Conservation (phyloP, 164 flowering plant genomes). For the Liquidambar formosana region DNA sequence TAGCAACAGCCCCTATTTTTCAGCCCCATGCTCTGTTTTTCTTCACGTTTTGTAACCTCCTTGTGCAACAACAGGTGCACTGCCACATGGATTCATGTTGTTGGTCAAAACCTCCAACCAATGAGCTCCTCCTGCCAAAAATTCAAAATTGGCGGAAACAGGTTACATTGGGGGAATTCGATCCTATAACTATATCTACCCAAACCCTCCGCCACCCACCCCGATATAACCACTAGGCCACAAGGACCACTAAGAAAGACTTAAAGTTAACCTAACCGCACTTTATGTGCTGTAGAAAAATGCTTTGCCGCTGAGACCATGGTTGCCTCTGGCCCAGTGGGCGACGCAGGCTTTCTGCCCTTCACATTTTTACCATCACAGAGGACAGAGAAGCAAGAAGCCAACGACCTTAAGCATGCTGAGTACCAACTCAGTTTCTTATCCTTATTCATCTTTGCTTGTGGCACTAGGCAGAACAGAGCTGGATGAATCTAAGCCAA, state of each 20-base stretch:
- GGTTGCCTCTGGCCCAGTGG: slow-evolving; percentile 29
- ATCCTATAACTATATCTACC: no score
- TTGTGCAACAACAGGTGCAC: no score
- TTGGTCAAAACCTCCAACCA: no score
- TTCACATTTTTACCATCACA: background rate
- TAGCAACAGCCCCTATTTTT: no score
- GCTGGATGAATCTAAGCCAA: background rate
- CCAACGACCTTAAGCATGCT: slow-evolving; percentile 1
- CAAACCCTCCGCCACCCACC: no score
- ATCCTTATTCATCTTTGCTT: slow-evolving; percentile 16
- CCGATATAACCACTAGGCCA: no score
- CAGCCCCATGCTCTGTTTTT: no score
- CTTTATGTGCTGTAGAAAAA: slow-evolving; percentile 42
- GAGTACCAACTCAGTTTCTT: slow-evolving; percentile 12
- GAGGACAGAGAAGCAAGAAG: slow-evolving; percentile 7
- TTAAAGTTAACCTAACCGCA: slow-evolving; percentile 22
- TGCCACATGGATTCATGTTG: no score
- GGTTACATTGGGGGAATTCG: no score
- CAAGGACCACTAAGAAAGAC: background rate
- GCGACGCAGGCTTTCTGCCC: slow-evolving; percentile 5
- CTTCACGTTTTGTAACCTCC: no score
- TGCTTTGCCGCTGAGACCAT: slow-evolving; percentile 42
- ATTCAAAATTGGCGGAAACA: no score
- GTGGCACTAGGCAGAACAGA: background rate
- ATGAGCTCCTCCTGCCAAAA: no score